These are phyloP conservation scores for Boletus sp. DNA, from an alignment of 1,284 basidiomycete genomes.

Conservation along the genomic window DNA sequence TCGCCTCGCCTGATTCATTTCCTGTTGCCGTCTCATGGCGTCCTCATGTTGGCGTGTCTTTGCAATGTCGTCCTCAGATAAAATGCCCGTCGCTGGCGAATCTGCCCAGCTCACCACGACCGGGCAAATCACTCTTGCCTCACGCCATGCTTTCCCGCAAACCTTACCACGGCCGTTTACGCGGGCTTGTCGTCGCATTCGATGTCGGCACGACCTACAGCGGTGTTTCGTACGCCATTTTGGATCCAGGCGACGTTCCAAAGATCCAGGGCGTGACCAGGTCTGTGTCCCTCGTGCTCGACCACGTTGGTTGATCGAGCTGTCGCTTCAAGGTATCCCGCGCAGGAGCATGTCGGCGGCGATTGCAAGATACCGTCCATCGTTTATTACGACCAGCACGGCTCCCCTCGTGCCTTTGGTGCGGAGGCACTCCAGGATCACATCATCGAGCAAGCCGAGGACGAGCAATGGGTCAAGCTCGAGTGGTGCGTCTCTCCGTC, in stretches of 20 bases:
- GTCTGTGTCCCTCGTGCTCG: conserved; percentile 24
- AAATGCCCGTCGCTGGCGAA: conserved; percentile 27
- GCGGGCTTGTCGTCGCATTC: conserved; percentile 52
- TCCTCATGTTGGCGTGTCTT: background rate
- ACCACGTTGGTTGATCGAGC: conserved; percentile 10
- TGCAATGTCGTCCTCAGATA: too few species aligned
- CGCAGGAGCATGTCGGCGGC: conserved; percentile 44
- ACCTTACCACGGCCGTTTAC: conserved; percentile 38
- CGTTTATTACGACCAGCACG: conserved; percentile 54
- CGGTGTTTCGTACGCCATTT: conserved; percentile 49
- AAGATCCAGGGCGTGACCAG: conserved; percentile 50
- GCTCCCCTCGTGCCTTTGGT: conserved; percentile 51
- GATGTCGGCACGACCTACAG: conserved; percentile 60
- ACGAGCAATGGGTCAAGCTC: conserved; percentile 50
- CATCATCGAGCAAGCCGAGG: conserved; percentile 46
- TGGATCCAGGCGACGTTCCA: conserved; percentile 52
- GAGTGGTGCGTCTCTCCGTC: conserved; percentile 47
- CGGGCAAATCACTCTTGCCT: conserved; percentile 18
- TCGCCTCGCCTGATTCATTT: conserved; percentile 34
- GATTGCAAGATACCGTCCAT: conserved; percentile 61
- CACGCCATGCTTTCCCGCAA: conserved; percentile 38
- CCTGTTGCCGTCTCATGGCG: conserved; percentile 11
- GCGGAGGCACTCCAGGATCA: conserved; percentile 54
- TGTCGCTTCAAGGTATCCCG: conserved; percentile 43
- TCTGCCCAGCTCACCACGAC: too few species aligned